A percentile compares a stretch with the other conserved stretches of the same genome.
Evolutionary conservation across 345 rosid species (phyloP).

Genomic region (Capsella bursapastoris): DNA sequence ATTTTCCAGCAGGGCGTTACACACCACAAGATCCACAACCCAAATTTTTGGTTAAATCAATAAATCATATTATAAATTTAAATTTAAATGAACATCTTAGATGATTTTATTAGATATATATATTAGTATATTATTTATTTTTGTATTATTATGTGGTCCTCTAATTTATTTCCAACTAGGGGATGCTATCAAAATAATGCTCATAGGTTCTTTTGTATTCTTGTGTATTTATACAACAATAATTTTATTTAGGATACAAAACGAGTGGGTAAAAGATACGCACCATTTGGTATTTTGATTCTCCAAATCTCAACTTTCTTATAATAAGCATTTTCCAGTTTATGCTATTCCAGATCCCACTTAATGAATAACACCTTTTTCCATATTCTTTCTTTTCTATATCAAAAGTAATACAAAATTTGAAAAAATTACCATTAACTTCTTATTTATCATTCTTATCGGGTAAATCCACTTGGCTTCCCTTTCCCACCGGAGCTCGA

Average conservation of each 20-base stretch:
- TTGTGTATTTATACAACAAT: not conserved
- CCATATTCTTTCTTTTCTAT: not conserved
- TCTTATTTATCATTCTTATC: too few relatives aligned
- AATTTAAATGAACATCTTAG: too few relatives aligned
- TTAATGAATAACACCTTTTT: conserved; percentile 19
- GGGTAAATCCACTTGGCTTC: too few relatives aligned
- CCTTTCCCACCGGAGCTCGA: too few relatives aligned
- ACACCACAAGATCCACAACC: too few relatives aligned
- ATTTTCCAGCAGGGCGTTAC: too few relatives aligned
- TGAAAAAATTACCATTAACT: too few relatives aligned
- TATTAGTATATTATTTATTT: too few relatives aligned
- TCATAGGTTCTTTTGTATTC: conserved; percentile 20
- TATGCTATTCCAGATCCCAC: conserved; percentile 33
- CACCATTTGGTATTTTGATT: conserved; percentile 38
- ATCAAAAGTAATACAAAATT: not conserved
- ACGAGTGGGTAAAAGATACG: conserved; percentile 27
- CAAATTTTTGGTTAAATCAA: too few relatives aligned
- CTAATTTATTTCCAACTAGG: conserved; percentile 12
- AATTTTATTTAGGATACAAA: conserved; percentile 13
- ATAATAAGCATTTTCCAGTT: conserved; percentile 34
- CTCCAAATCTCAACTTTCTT: conserved; percentile 42
- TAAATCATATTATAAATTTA: too few relatives aligned
- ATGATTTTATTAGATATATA: too few relatives aligned
- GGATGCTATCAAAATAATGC: conserved; percentile 34
- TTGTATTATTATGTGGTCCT: conserved; percentile 36